Base-by-base conservation (phyloP, 2,329 filamentous ascomycete species). In the Periconia sp. region DNA sequence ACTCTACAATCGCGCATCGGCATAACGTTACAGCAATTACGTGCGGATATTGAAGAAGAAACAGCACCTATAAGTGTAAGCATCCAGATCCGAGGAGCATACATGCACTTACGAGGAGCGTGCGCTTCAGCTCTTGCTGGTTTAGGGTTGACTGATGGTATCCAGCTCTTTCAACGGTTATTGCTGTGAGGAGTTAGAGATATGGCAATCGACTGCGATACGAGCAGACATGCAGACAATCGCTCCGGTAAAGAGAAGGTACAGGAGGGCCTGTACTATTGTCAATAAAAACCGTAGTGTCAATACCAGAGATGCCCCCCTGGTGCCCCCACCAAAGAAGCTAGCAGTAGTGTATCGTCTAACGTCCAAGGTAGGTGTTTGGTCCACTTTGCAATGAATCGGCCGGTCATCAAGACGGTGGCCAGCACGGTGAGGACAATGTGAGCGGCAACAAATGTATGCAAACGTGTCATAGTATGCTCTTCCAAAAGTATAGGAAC, bases 1-100 rank as follows among this genome's bases (percentile, higher is more conserved):
- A 59, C n/a, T 58, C 42, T 7, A 50, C 46, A 36, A 64, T 56
- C 15, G 60, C 59, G 35, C 46, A 55, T 36, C 59, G 50, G 9
- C 49, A 54, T 4, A 57, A 29, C 17, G 44, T 38, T 10, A 63
- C 29, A 34, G 51, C 40, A 25, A 58, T 21, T 21, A 52, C 54
- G 42, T 56, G 48, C 3, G 57, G 52, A 19, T 56, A 55, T 22
- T 53, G 47, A 17, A 52, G 45, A 15, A 56, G 26, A 57, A 58
- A 63, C 8, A 59, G 43, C 6, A 65, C 34, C 57, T 63, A 28
- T 7, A 24, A n/a, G 10, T 4, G 31, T 56, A 7, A 59, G 47
- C 15, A 21, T 4, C 19, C 9, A 21, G 3, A 13, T n/a, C 11
- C n/a, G 23, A 12, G 12, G 19, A n/a, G 7, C 10, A 11, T 15